Evolutionary conservation across 2,329 filamentous ascomycete genomes (phyloP), one percentile per base, ranked within the genome.

Genomic region (Periconia digitata): DNA sequence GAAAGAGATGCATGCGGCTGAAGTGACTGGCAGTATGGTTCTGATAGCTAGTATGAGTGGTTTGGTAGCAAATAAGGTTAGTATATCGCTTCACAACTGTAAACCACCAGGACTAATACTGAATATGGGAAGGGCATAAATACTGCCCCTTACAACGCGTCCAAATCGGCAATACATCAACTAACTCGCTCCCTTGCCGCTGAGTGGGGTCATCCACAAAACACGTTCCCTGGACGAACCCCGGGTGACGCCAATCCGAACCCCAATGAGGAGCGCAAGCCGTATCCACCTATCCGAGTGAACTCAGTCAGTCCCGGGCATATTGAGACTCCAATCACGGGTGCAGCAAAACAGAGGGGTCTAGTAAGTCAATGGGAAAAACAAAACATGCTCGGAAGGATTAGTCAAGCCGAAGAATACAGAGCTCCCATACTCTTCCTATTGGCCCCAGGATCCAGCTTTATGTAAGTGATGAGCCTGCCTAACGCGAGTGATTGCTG

Each of bases 231-330:
- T 72, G 35, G 58, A 51, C 45, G 66, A 58, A 54, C 59, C 2
- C 39, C 44, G 7, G 49, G 49, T 12, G 51, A 49, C 8, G 58
- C 59, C 8, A 62, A 57, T 47, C 55, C 55, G 3, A 55, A 50
- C n/a, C 55, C 49, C 1, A 39, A 50, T 10, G 41, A 29, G 12
- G 49, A 53, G 38, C 51, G 59, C 6, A 35, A 29, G 12, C 36
- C 38, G 8, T 64, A 63, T 70, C 76, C 66, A 0, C 55, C 66
- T 1, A 81, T 83, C 29, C 49, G 62, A 10, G 79, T 83, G 12
- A 83, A 83, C 55, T 76, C 74, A 16, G 57, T 82, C 17, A 79
- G 74, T 50, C 79, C 79, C 0, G 79, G 79, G 0, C 79, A 82
- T 50, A 80, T 82, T 38, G 70, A 81, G 20, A 82, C 79, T 1